These are phyloP conservation scores for Paxillus ammoniavirescens DNA, from an alignment of 768 basidiomycete species.

Conservation along the genomic window DNA sequence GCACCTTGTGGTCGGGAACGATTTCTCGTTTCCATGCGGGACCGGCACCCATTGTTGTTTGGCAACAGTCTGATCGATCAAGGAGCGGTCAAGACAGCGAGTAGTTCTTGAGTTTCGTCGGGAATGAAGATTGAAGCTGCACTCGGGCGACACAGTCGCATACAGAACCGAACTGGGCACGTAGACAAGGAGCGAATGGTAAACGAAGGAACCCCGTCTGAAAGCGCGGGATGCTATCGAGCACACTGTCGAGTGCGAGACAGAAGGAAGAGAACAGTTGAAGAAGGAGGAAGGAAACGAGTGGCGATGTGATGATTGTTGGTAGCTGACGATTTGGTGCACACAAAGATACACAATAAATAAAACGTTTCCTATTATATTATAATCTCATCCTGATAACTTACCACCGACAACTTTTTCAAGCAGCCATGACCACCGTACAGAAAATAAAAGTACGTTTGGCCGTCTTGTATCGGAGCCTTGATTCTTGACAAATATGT, in stretches of 20 bases:
- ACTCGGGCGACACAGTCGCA: constrained; percentile 36
- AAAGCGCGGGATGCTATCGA: constrained; percentile 1
- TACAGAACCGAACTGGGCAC: constrained; percentile 17
- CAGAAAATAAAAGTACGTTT: constrained; percentile 79
- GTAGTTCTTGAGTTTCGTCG: constrained; percentile 21
- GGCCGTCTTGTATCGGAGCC: constrained; percentile 16
- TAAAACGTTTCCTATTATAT: neutral
- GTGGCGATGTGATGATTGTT: neutral
- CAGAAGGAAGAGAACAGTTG: neutral
- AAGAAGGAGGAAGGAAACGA: constrained; percentile 7
- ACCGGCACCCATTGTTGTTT: constrained; percentile 45
- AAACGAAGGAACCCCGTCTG: constrained; percentile 22
- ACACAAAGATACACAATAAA: constrained; percentile 2
- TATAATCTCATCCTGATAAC: constrained; percentile 10
- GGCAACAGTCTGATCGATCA: constrained; percentile 6
- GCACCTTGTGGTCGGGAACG: constrained; percentile 96
- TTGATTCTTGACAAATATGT: constrained; percentile 9
- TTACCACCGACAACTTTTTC: neutral
- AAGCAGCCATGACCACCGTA: constrained; percentile 69
- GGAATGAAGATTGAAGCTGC: constrained; percentile 23
- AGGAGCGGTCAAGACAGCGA: constrained; percentile 22
- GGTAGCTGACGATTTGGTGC: neutral
- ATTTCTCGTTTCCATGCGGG: constrained; percentile 95
- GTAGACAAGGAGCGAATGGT: constrained; percentile 19
- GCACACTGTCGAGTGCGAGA: constrained; percentile 14